Conservation (phyloP, 176 grass and related monocot species). For the Zizania latifolia region DNA sequence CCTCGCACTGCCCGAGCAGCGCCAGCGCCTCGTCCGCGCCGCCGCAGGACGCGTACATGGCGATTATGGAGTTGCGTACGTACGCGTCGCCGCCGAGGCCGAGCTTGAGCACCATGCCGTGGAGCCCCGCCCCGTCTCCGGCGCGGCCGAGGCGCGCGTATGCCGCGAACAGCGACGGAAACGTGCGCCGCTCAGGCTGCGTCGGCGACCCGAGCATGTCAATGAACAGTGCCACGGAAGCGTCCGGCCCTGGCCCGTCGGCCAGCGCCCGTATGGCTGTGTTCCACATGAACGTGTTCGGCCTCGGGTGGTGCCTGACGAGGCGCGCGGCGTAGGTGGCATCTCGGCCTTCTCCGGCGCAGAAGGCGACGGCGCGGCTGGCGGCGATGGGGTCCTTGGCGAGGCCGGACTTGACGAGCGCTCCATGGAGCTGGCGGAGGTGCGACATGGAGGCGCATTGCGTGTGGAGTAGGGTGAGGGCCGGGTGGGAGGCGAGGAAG, state of each 20-base stretch:
- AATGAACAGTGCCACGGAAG: slow-evolving; percentile 44
- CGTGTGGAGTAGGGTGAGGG: slow-evolving; percentile 56
- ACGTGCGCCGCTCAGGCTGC: slow-evolving; percentile 41
- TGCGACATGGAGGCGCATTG: slow-evolving; percentile 51
- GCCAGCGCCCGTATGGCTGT: slow-evolving; percentile 57
- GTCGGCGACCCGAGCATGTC: slow-evolving; percentile 44
- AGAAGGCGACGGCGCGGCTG: slow-evolving; percentile 58
- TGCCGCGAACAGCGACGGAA: slow-evolving; percentile 47
- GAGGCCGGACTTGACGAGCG: slow-evolving; percentile 59
- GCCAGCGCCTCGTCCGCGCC: slow-evolving; percentile 27
- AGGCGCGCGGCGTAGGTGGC: slow-evolving; percentile 41
- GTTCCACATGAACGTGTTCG: slow-evolving; percentile 80
- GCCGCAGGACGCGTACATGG: slow-evolving; percentile 56
- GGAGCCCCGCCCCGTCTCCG: slow-evolving; percentile 40
- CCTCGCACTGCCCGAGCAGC: slow-evolving; percentile 24
- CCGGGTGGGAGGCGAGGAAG: slow-evolving; percentile 48
- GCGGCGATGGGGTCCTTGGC: slow-evolving; percentile 54
- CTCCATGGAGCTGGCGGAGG: slow-evolving; percentile 66
- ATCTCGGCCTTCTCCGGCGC: slow-evolving; percentile 33
- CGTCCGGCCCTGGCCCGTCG: slow-evolving; percentile 32
- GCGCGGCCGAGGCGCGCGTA: slow-evolving; percentile 41
- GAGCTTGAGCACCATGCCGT: slow-evolving; percentile 73
- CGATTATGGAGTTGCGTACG: slow-evolving; percentile 58
- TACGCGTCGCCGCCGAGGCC: slow-evolving; percentile 45
- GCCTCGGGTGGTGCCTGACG: slow-evolving; percentile 42